A percentile compares a stretch with the other conserved stretches of the same genome.
Conservation (phyloP, 2,329 filamentous ascomycete species). For the Sclerotinia spermophila region DNA sequence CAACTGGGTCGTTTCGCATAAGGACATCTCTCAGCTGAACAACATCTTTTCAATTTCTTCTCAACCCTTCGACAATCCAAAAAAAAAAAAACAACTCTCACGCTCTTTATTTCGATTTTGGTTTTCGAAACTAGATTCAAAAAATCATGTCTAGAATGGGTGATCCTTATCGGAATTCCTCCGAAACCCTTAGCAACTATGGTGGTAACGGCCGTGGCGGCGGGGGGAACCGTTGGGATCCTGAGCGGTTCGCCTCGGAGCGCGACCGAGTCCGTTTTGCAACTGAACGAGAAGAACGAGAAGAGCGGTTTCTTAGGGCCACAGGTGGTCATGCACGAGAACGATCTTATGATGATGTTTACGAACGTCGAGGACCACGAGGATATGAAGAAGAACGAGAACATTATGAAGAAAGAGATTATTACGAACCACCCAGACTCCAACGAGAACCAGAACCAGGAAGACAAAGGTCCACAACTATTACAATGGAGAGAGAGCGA, state of each 20-base stretch:
- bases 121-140: background rate
- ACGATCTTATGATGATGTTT: constrained; percentile 47
- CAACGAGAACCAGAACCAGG: constrained; percentile 39
- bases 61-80: background rate
- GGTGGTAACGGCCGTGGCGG: constrained; percentile 30
- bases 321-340: constrained; percentile 45
- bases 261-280: constrained; percentile 44
- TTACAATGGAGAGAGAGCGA: constrained; percentile 32
- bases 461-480: constrained; percentile 36
- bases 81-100: background rate
- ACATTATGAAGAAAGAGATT: constrained; percentile 41
- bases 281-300: constrained; percentile 47
- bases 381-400: constrained; percentile 36
- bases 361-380: constrained; percentile 43
- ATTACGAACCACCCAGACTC: constrained; percentile 42
- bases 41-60: background rate
- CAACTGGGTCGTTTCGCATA: background rate
- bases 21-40: constrained; percentile 16
- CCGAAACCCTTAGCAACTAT: constrained; percentile 39
- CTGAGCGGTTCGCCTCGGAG: constrained; percentile 49
- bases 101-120: background rate
- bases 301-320: constrained; percentile 42
- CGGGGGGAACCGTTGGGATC: constrained; percentile 48
- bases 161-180: constrained; percentile 36
- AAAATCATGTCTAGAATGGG: constrained; percentile 27